phyloP scores from a whole-genome alignment of 345 rosid genomes.

The Eucalyptus dawsonii region DNA sequence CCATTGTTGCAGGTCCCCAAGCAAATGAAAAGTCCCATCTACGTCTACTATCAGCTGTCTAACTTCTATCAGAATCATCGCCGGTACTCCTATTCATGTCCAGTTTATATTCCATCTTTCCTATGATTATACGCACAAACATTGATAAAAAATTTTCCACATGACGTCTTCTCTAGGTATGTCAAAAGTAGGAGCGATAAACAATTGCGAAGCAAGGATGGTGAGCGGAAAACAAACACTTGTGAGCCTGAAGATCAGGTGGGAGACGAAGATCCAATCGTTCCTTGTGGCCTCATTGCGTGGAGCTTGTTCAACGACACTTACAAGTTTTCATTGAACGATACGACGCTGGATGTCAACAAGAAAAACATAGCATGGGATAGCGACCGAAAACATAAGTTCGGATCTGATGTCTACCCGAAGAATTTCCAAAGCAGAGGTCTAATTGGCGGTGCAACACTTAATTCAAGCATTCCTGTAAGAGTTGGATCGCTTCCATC shows the following conservation, averaged over 20 bases:
- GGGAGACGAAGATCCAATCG: slow-evolving; percentile 3
- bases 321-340: slow-evolving; percentile 10
- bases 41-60: slow-evolving; percentile 64
- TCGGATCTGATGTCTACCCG: slow-evolving; percentile 35
- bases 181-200: slow-evolving; percentile 53
- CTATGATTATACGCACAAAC: not conserved
- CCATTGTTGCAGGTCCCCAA: slow-evolving; percentile 29
- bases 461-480: slow-evolving; percentile 22
- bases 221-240: not conserved
- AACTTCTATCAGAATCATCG: slow-evolving; percentile 84
- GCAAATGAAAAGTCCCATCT: slow-evolving; percentile 51
- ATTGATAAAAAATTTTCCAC: not conserved
- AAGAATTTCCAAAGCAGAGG: slow-evolving; percentile 25
- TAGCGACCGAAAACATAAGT: slow-evolving; percentile 25
- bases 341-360: slow-evolving; percentile 6
- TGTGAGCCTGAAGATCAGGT: slow-evolving; percentile 37
- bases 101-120: not conserved
- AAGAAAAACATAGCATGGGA: slow-evolving; percentile 29
- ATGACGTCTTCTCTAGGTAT: slow-evolving; percentile 20
- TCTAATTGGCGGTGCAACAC: slow-evolving; percentile 31
- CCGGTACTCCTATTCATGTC: slow-evolving; percentile 19
- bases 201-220: slow-evolving; percentile 23
- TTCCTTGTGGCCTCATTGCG: slow-evolving; percentile 39
- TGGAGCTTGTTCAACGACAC: slow-evolving; percentile 45
- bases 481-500: not conserved